Conservation (phyloP, 1,139 yeast genomes). For the Magnusiomyces fungicola region DNA sequence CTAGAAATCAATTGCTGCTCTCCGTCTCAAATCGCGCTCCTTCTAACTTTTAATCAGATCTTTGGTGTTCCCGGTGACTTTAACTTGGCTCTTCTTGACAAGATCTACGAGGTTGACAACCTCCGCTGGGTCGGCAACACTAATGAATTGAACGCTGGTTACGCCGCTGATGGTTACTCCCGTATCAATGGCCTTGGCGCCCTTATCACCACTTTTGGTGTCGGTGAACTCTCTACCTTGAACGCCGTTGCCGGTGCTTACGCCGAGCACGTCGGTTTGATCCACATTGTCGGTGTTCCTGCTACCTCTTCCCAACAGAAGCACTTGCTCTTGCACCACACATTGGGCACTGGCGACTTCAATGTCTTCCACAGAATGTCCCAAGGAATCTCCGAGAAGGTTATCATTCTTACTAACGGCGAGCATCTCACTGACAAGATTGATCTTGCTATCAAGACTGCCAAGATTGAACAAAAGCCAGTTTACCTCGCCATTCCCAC, state of each 20-base stretch:
- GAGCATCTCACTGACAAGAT: constrained; percentile 58
- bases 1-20: not conserved
- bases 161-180: constrained; percentile 62
- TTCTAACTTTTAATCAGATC: constrained; percentile 21
- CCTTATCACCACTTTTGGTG: constrained; percentile 61
- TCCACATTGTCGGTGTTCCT: constrained; percentile 63
- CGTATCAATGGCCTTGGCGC: constrained; percentile 53
- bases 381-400: constrained; percentile 57
- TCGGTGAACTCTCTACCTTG: constrained; percentile 63
- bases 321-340: constrained; percentile 53
- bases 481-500: constrained; percentile 81
- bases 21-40: constrained; percentile 14
- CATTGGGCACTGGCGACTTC: constrained; percentile 80
- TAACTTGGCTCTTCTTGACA: constrained; percentile 58
- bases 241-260: constrained; percentile 63
- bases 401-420: constrained; percentile 56
- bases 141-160: constrained; percentile 49
- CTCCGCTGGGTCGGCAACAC: constrained; percentile 41
- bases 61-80: constrained; percentile 69
- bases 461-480: constrained; percentile 69
- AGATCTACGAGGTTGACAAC: constrained; percentile 41
- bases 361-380: constrained; percentile 73
- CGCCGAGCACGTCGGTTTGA: constrained; percentile 55
- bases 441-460: constrained; percentile 68
- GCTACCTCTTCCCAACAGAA: constrained; percentile 57